These are phyloP conservation scores for Ceratocystis smalleyi DNA, from an alignment of 2,329 filamentous ascomycete species.

Conservation along the genomic window DNA sequence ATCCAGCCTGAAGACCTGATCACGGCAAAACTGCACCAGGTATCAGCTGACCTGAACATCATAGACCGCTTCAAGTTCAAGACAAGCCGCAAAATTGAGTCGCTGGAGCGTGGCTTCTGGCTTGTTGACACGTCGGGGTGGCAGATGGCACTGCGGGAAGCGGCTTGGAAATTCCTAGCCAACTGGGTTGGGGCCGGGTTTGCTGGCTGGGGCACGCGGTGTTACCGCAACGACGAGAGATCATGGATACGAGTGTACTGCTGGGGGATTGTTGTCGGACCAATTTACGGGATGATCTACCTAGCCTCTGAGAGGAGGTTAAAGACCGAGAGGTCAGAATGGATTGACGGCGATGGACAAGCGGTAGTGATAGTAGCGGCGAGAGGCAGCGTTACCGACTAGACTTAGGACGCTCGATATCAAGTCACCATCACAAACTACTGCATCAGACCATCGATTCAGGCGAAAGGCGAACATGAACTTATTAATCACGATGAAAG, in stretches of 20 bases:
- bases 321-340: slow-evolving; percentile 40
- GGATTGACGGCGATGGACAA: slow-evolving; percentile 49
- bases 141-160: slow-evolving; percentile 31
- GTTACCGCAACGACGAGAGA: slow-evolving; percentile 30
- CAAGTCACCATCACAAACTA: no score
- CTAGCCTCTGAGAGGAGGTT: slow-evolving; percentile 52
- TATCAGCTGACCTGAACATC: slow-evolving; percentile 39
- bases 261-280: slow-evolving; percentile 58
- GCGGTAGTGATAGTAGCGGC: slow-evolving; percentile 31
- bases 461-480: no score
- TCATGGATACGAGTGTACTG: slow-evolving; percentile 51
- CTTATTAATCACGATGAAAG: neutral
- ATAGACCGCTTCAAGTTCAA: slow-evolving; percentile 31
- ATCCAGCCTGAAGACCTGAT: slow-evolving; percentile 37
- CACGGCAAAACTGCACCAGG: slow-evolving; percentile 37
- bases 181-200: slow-evolving; percentile 43
- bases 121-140: slow-evolving; percentile 42
- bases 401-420: neutral
- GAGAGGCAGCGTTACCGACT: slow-evolving; percentile 11
- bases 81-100: neutral
- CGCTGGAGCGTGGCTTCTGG: slow-evolving; percentile 68
- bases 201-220: slow-evolving; percentile 54
- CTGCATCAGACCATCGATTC: fast-evolving
- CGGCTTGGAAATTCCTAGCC: slow-evolving; percentile 47
- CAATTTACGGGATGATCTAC: slow-evolving; percentile 62